A percentile compares a stretch with the other conserved stretches of the same genome.
Evolutionary conservation across 345 rosid species (phyloP).

Genomic region (Brassica carinata): DNA sequence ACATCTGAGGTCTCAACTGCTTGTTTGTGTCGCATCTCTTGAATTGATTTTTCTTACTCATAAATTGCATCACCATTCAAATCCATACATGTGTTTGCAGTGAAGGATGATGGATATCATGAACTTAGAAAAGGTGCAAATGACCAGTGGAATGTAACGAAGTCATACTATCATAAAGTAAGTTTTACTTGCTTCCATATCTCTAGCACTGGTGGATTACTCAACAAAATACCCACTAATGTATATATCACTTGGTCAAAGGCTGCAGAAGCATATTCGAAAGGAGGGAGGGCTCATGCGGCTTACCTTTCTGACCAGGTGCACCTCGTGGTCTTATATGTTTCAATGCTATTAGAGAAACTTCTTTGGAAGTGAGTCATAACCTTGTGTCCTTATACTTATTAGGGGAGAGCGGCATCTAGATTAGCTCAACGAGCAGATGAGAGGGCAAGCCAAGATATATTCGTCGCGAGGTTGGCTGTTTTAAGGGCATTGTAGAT

Average conservation of each 20-base stretch:
- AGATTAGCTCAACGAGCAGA: constrained; percentile 73
- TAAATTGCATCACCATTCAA: neutral
- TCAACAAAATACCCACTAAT: neutral
- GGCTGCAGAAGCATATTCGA: constrained; percentile 87
- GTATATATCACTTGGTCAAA: constrained; percentile 31
- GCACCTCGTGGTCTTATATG: constrained; percentile 8
- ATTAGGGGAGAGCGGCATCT: constrained; percentile 60
- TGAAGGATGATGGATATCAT: constrained; percentile 64
- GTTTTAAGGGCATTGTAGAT: neutral
- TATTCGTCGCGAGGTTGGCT: constrained; percentile 80
- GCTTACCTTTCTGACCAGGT: constrained; percentile 90
- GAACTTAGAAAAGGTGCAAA: constrained; percentile 59
- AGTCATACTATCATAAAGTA: constrained; percentile 69
- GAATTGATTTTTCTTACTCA: neutral
- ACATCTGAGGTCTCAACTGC: constrained; percentile 25
- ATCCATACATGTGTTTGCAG: constrained; percentile 49
- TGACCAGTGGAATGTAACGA: constrained; percentile 70
- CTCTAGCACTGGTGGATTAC: neutral
- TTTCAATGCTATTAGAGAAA: neutral
- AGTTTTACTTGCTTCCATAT: constrained; percentile 23
- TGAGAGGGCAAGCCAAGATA: constrained; percentile 82
- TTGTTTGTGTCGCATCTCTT: constrained; percentile 21
- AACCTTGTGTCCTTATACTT: constrained; percentile 19
- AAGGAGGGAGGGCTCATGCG: constrained; percentile 62
- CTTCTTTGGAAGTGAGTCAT: neutral